Conservation (phyloP, 306 rosid species). For the Trichosanthes truncata region DNA sequence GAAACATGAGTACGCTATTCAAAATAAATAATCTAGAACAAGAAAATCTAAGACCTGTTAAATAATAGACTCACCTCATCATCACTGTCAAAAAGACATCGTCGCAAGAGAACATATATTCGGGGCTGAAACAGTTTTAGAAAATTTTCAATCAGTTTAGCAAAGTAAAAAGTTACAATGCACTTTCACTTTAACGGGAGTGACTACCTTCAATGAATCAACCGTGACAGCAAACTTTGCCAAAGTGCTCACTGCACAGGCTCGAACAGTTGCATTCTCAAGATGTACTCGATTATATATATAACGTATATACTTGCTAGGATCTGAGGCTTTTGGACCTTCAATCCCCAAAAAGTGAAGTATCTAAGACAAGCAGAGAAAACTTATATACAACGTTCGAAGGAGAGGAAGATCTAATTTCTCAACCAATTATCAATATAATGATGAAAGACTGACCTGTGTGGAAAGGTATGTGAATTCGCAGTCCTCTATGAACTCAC, state of each 20-base stretch:
- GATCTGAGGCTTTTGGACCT: constrained; percentile 97
- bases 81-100: constrained; percentile 92
- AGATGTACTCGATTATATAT: constrained; percentile 96
- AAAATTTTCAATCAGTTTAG: constrained; percentile 18
- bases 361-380: constrained; percentile 36
- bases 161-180: background rate
- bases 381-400: background rate
- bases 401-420: background rate
- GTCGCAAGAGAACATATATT: constrained; percentile 67
- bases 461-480: constrained; percentile 98
- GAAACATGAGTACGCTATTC: background rate
- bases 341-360: constrained; percentile 94
- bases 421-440: constrained; percentile 7
- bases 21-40: background rate
- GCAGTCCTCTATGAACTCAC: constrained; percentile 98
- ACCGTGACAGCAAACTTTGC: constrained; percentile 94
- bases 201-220: constrained; percentile 68
- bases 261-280: constrained; percentile 96
- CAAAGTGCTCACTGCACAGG: constrained; percentile 94
- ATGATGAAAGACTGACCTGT: constrained; percentile 47
- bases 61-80: constrained; percentile 61
- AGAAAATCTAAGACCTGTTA: constrained; percentile 1
- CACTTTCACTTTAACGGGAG: background rate
- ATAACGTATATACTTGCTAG: constrained; percentile 88
- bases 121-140: constrained; percentile 61